These are phyloP conservation scores for Collybia sp. DNA, from an alignment of 768 basidiomycete species.

Conservation along the genomic window DNA sequence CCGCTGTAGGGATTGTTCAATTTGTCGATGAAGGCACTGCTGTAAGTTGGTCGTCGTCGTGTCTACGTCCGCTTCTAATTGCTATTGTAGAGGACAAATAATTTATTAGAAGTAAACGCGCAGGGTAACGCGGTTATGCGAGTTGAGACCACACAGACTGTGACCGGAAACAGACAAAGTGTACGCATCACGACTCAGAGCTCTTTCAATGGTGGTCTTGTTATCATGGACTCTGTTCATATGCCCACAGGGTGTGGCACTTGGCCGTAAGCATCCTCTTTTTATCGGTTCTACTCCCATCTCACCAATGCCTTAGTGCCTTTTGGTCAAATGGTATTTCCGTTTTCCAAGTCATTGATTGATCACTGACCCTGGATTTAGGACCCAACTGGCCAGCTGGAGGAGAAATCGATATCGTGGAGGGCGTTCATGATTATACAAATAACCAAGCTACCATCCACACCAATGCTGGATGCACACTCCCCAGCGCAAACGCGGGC, in stretches of 20 bases:
- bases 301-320: conserved; percentile 22
- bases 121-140: conserved; percentile 82
- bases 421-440: conserved; percentile 79
- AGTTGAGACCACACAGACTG: conserved; percentile 77
- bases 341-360: no score
- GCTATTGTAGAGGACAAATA: conserved; percentile 39
- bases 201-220: conserved; percentile 59
- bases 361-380: conserved; percentile 17
- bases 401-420: conserved; percentile 83
- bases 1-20: conserved; percentile 39
- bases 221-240: conserved; percentile 81
- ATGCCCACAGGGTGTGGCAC: conserved; percentile 90
- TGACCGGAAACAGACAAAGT: conserved; percentile 65
- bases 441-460: conserved; percentile 82
- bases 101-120: conserved; percentile 61
- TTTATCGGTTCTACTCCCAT: conserved; percentile 1
- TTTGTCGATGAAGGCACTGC: conserved; percentile 62
- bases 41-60: conserved; percentile 27
- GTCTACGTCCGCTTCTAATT: conserved; percentile 5
- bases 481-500: conserved; percentile 43
- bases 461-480: conserved; percentile 64
- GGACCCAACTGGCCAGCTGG: conserved; percentile 61
- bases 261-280: conserved; percentile 55
- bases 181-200: conserved; percentile 70
- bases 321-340: conserved; percentile 42